Base-by-base conservation (phyloP, 352 stramenopile species). In the Lagenidium sp. region DNA sequence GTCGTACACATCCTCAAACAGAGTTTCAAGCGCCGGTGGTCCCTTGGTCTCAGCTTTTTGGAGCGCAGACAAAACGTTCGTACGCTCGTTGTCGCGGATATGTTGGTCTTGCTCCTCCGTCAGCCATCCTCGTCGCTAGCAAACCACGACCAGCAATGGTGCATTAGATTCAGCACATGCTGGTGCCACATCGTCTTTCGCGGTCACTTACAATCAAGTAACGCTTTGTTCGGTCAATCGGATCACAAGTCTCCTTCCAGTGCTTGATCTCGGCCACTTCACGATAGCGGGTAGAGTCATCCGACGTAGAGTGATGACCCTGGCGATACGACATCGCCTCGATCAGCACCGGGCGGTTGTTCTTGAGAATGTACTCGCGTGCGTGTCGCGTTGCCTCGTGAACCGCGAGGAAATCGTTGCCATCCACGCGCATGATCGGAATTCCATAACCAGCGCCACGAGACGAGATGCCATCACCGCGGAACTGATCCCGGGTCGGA, bases 251-350 rank as follows among this genome's bases (percentile, higher is more conserved):
- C 36, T 97, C 71, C 44, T 88, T 89, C 63, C 87, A 97, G 36
- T 76, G 65, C 44, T 96, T 81, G 44, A 99, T 97, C 57, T 99
- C 95, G 12, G 87, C 73, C 3, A 83, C 56, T 44, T 77, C 65
- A 29, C 96, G 84, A 72, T 99, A 99, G 22, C 92, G 69, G 11
- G 94, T 98, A 24, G 87, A 98, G 65, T 99, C 96, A 59, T 99
- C 97, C 0, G 88, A 98, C 2, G 97, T 99, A 28, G 84, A 98
- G 70, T 99, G 97, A 69, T 99, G 97, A 8, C 95, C 94, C 48
- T 97, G 81, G 5, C 97, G 85, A 64, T 99, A 99, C 0, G 93
- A 98, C 95, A 99, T 99, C 0, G 88, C 80, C 60, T 99, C 97
- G 46, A 99, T 89, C 36, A 99, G 70, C 15, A 99, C 84, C 0